Conservation (phyloP, 176 grass and related monocot species). For the Coix lacrymajobi region DNA sequence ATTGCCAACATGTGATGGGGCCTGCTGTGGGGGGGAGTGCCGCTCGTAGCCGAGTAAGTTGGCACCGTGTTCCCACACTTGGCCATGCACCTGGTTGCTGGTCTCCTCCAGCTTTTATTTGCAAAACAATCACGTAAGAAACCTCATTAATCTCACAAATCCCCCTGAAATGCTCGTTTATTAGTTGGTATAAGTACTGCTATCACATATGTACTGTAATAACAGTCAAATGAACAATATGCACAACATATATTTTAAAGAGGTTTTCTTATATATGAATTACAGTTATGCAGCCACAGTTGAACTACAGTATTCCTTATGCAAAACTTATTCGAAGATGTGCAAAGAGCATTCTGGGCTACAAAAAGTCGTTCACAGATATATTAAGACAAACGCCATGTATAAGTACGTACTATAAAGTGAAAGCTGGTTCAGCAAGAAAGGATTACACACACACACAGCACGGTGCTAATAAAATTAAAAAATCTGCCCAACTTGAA, state of each 20-base stretch:
- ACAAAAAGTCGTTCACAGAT: background rate
- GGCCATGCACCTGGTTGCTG: constrained; percentile 51
- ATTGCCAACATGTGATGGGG: constrained; percentile 44
- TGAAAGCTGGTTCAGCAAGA: background rate
- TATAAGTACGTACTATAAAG: background rate
- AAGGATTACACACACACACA: background rate
- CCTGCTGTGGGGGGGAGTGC: constrained; percentile 45
- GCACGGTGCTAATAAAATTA: background rate
- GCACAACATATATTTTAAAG: background rate
- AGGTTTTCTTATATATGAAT: background rate
- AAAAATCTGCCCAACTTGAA: background rate
- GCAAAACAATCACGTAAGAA: constrained; percentile 2
- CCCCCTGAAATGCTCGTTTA: background rate
- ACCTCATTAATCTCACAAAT: background rate
- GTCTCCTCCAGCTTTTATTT: constrained; percentile 74
- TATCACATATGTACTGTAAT: background rate
- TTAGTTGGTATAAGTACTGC: background rate
- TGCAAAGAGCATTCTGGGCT: background rate
- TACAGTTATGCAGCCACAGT: background rate
- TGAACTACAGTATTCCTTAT: background rate
- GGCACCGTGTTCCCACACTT: constrained; percentile 62
- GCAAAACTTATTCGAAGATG: background rate
- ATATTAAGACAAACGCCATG: background rate
- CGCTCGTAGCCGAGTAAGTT: constrained; percentile 65
- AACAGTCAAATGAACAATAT: background rate